Evolutionary conservation across 2,329 filamentous ascomycete genomes (phyloP).

Genomic region (Trichoderma semiorbis): DNA sequence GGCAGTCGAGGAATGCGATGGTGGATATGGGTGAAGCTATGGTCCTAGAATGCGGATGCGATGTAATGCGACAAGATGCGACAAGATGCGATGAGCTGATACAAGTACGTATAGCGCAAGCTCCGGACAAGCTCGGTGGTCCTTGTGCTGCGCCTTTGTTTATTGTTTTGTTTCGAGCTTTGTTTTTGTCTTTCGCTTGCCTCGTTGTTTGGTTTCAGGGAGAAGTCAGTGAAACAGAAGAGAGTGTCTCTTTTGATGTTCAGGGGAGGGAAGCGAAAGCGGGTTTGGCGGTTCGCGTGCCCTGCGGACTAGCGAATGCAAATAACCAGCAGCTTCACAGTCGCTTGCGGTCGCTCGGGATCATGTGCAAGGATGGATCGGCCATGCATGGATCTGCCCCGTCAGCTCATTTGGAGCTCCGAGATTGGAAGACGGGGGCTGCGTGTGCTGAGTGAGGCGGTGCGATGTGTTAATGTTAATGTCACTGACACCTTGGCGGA

Average conservation of each 20-base stretch:
- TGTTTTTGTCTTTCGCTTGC: slow-evolving; percentile 11
- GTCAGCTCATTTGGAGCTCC: slow-evolving; percentile 17
- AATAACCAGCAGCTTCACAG: slow-evolving; percentile 5
- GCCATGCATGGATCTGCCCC: slow-evolving; percentile 17
- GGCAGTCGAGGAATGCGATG: background rate
- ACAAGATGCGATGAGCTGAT: background rate
- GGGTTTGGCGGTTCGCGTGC: slow-evolving; percentile 7
- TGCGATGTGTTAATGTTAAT: background rate
- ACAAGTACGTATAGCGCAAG: background rate
- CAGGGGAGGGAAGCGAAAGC: slow-evolving; percentile 16
- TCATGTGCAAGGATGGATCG: slow-evolving; percentile 17
- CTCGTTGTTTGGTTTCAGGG: slow-evolving; percentile 5
- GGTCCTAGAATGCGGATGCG: background rate
- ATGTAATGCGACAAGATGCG: background rate
- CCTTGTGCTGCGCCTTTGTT: background rate
- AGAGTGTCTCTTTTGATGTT: slow-evolving; percentile 5
- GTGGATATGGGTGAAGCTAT: background rate
- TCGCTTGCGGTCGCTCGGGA: slow-evolving; percentile 13
- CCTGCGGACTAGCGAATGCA: slow-evolving; percentile 9
- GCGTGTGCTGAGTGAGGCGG: slow-evolving; percentile 6
- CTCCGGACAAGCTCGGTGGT: background rate
- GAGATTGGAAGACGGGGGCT: slow-evolving; percentile 12
- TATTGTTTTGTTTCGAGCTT: background rate
- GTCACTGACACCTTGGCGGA: background rate
- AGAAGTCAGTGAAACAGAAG: slow-evolving; percentile 3